phyloP scores from a whole-genome alignment of 345 rosid genomes.

The Populus nigra region DNA sequence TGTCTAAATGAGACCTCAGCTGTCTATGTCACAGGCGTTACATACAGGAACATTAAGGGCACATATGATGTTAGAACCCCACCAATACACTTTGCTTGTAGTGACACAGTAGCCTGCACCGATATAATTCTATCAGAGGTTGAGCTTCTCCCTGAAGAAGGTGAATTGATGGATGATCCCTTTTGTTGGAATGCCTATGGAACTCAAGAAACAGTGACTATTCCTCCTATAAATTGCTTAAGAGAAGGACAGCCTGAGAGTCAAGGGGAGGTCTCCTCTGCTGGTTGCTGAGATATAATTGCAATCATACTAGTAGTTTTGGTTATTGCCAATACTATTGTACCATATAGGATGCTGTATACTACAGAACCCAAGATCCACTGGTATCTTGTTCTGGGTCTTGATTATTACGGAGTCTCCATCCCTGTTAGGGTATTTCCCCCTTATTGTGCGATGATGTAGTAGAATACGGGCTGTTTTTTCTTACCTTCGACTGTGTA shows the following conservation, averaged over 20 bases:
- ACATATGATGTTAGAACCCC: slow-evolving; percentile 78
- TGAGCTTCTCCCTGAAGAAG: slow-evolving; percentile 85
- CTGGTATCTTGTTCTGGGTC: slow-evolving; percentile 8
- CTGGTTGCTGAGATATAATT: slow-evolving; percentile 35
- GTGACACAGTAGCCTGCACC: slow-evolving; percentile 89
- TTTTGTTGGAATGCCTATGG: slow-evolving; percentile 99
- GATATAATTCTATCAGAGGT: slow-evolving; percentile 87
- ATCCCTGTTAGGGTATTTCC: slow-evolving; percentile 62
- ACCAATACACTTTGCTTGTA: slow-evolving; percentile 92
- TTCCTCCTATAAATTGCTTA: slow-evolving; percentile 80
- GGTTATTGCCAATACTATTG: slow-evolving; percentile 27
- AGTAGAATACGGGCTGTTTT: background rate
- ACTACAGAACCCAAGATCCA: slow-evolving; percentile 14
- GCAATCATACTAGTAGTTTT: background rate
- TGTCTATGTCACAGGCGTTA: slow-evolving; percentile 57
- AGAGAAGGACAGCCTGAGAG: slow-evolving; percentile 68
- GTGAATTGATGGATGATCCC: slow-evolving; percentile 82
- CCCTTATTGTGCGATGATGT: slow-evolving; percentile 72
- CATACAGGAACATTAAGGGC: slow-evolving; percentile 79
- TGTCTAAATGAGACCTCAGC: slow-evolving; percentile 87
- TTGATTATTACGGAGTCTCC: slow-evolving; percentile 36
- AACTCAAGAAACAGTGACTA: slow-evolving; percentile 65
- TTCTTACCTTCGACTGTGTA: slow-evolving; percentile 4
- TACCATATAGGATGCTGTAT: background rate
- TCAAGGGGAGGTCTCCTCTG: slow-evolving; percentile 30